A percentile compares a stretch with the other conserved stretches of the same genome.
These are phyloP conservation scores for Inonotus obliquus DNA, from an alignment of 1,284 basidiomycete genomes.

Conservation along the genomic window DNA sequence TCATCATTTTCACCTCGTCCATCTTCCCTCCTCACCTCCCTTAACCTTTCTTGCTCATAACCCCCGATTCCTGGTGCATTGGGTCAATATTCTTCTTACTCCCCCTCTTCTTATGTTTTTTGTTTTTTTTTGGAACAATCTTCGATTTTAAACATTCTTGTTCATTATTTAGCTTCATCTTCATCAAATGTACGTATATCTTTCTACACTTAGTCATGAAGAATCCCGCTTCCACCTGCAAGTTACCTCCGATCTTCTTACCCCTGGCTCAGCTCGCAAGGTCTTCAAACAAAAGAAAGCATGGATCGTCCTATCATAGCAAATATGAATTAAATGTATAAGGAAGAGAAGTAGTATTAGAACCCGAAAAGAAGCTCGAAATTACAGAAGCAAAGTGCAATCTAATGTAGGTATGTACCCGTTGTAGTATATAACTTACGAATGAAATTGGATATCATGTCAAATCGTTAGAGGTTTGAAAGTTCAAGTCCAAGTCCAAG, in stretches of 20 bases:
- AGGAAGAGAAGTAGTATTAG: too few species aligned
- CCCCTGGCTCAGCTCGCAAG: not conserved
- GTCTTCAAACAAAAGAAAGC: too few species aligned
- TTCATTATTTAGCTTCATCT: not conserved
- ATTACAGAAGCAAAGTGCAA: too few species aligned
- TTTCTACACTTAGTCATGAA: not conserved
- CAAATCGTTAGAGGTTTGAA: too few species aligned
- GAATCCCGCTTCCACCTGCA: not conserved
- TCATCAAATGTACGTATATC: too few species aligned
- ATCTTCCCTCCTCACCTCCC: not conserved
- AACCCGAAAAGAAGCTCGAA: too few species aligned
- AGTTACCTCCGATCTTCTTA: not conserved
- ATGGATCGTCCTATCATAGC: too few species aligned
- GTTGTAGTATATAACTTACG: too few species aligned
- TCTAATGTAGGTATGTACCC: too few species aligned
- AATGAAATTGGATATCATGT: too few species aligned
- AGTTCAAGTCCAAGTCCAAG: too few species aligned
- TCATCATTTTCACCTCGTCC: not conserved
- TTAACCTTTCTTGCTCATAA: not conserved
- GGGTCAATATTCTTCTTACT: not conserved
- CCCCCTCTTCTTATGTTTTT: not conserved
- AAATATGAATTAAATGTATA: too few species aligned
- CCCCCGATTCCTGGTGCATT: conserved; percentile 9
- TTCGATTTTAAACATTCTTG: not conserved
- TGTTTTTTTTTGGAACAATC: not conserved